Base-by-base conservation (phyloP, 2,329 filamentous ascomycete species). In the Sarocladium oryzae region DNA sequence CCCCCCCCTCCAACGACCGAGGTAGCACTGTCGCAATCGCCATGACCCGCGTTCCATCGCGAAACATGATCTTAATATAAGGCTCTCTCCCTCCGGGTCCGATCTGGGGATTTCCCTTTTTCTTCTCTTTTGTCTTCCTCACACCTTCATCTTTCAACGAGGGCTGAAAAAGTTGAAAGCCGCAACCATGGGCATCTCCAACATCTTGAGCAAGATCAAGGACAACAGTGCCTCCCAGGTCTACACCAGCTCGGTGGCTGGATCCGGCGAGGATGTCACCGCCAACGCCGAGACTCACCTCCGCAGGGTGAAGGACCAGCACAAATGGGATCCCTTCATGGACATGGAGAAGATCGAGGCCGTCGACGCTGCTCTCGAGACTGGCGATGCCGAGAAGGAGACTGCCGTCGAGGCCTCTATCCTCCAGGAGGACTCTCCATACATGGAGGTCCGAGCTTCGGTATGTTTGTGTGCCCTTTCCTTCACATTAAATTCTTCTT, bases 271-370 rank as follows among this genome's bases (percentile, higher is more conserved):
- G 23, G 40, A 43, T 16, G n/a, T 43, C 36, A n/a, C n/a, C n/a
- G 52, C 53, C 18, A 53, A 56, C 40, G 51, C 54, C 28, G 61
- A 65, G 37, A 54, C 52, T 24, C 62, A 66, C 52, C 59, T 72
- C 48, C 66, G 67, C 48, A 59, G 72, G 41, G 72, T 79, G 56
- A 70, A 74, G 57, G 66, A 71, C 50, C 70, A 75, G 54, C 78
- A 81, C 57, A 69, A 73, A 49, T 79, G 76, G 69, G 79, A 82
- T 59, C 78, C 77, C 40, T 81, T 81, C 54, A 59, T 83, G 52
- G 75, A 76, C 2, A 62, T 75, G 35, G 74, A 78, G 48, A 70
- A 77, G 23, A 68, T 75, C 41, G 71, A 79, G n/a, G 72, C 69
- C 53, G 69, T 81, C 38, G 74, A 80, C 37, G 67, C 72, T 28